Conservation (phyloP, 2,329 filamentous ascomycete genomes). For the Sporothrix variecibatus region DNA sequence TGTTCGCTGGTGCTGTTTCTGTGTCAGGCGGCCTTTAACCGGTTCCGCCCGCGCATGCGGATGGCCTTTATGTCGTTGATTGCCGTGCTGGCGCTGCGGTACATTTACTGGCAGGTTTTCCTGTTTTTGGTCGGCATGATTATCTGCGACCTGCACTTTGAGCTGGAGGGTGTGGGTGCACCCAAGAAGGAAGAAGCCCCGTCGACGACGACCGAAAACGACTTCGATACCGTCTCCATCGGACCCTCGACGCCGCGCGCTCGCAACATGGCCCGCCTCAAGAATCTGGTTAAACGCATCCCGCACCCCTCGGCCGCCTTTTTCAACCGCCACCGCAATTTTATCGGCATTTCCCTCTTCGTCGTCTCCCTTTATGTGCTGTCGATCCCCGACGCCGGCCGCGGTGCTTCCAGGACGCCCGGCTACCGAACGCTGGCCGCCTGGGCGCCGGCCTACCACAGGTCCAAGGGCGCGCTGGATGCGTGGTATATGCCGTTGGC, state of each 20-base stretch:
- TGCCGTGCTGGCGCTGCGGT: conserved; percentile 25
- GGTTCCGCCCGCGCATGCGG: conserved; percentile 29
- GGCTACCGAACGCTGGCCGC: conserved; percentile 24
- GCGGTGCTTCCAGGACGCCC: conserved; percentile 28
- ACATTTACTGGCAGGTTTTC: conserved; percentile 36
- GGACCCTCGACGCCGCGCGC: neutral
- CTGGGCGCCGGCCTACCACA: conserved; percentile 32
- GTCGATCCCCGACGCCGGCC: conserved; percentile 33
- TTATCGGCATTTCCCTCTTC: conserved; percentile 52
- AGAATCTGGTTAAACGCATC: neutral
- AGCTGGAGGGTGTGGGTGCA: conserved; percentile 33
- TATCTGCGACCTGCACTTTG: conserved; percentile 37
- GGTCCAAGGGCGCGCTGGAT: conserved; percentile 38
- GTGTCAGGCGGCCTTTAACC: conserved; percentile 38
- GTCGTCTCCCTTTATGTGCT: conserved; percentile 16
- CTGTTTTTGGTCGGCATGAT: conserved; percentile 40
- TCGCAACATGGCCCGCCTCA: neutral
- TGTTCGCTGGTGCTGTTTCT: conserved; percentile 42
- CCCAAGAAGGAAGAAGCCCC: neutral
- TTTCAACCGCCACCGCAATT: conserved; percentile 31
- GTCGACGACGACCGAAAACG: neutral
- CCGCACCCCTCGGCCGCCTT: neutral
- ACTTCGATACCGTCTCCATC: conserved; percentile 16
- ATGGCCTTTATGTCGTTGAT: conserved; percentile 30
- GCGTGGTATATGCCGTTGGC: conserved; percentile 35